phyloP scores from a whole-genome alignment of 495 filamentous ascomycete genomes.

The Corynascus novoguineensis region DNA sequence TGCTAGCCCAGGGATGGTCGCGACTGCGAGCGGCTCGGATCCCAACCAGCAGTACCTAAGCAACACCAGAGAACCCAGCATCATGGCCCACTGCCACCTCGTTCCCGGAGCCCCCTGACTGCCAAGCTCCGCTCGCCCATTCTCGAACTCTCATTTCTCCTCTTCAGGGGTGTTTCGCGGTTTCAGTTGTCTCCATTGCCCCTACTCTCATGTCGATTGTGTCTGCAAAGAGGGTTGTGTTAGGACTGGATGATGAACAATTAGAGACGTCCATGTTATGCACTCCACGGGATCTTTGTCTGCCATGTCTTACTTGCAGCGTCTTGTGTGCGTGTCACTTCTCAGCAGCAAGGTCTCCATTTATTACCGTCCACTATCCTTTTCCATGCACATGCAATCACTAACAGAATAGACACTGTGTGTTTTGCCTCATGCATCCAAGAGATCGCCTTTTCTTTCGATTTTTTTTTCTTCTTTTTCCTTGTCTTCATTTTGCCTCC shows the following conservation, averaged over 20 bases:
- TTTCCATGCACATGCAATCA: conserved; percentile 6
- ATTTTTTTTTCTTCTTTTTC: not conserved
- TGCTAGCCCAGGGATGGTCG: conserved; percentile 18
- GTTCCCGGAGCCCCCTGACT: conserved; percentile 1
- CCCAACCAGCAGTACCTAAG: conserved; percentile 3
- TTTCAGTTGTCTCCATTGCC: conserved; percentile 4
- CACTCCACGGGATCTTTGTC: not conserved
- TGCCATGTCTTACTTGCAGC: too few relatives aligned
- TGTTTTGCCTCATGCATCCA: not conserved
- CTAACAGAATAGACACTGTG: conserved; percentile 4
- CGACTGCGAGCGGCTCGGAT: conserved; percentile 21
- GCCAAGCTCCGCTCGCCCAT: conserved; percentile 6
- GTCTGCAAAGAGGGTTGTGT: too few relatives aligned
- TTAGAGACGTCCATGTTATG: not conserved
- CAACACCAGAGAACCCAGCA: not conserved
- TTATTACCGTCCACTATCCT: too few relatives aligned
- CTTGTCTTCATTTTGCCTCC: not conserved
- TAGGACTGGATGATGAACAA: too few relatives aligned
- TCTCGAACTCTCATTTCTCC: conserved; percentile 8
- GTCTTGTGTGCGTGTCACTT: not conserved
- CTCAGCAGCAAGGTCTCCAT: conserved; percentile 1
- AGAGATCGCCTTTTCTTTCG: not conserved
- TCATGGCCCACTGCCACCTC: conserved; percentile 3
- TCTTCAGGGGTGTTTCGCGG: conserved; percentile 15
- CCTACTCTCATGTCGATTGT: too few relatives aligned